These are phyloP conservation scores for Coniochaeta sp. DNA, from an alignment of 2,329 filamentous ascomycete species.

Conservation along the genomic window DNA sequence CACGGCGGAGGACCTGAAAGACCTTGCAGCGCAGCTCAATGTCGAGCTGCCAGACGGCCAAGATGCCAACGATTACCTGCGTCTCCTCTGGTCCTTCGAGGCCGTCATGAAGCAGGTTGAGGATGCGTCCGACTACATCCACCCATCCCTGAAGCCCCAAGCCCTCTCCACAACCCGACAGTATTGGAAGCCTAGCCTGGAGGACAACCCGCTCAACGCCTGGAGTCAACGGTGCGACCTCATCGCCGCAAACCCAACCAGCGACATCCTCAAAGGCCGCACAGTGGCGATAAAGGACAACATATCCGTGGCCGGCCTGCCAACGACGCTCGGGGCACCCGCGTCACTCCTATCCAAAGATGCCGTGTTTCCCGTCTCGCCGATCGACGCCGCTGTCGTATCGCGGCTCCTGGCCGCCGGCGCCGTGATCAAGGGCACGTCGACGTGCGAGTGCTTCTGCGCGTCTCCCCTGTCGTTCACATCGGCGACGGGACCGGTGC, in stretches of 20 bases:
- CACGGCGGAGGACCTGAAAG: constrained; percentile 8
- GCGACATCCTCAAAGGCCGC: not conserved
- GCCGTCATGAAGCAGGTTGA: constrained; percentile 16
- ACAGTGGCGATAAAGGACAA: constrained; percentile 19
- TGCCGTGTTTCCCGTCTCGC: constrained; percentile 11
- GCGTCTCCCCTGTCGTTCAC: constrained; percentile 19
- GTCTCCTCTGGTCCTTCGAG: constrained; percentile 18
- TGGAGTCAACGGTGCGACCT: constrained; percentile 25
- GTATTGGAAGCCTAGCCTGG: constrained; percentile 13
- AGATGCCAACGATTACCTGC: constrained; percentile 20
- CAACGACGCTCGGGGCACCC: constrained; percentile 15
- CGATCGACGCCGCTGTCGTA: constrained; percentile 15
- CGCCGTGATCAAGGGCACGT: constrained; percentile 16
- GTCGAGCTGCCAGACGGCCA: constrained; percentile 9
- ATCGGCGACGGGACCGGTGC: constrained; percentile 19
- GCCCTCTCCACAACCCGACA: constrained; percentile 6
- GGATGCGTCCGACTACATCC: constrained; percentile 18
- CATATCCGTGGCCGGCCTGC: constrained; percentile 18
- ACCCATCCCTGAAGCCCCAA: constrained; percentile 14
- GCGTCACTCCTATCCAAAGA: constrained; percentile 4
- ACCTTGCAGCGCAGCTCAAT: constrained; percentile 11
- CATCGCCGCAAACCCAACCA: constrained; percentile 3
- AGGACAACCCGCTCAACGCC: constrained; percentile 23
- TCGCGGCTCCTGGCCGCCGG: constrained; percentile 16
- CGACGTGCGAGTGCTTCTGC: constrained; percentile 22